Evolutionary conservation across 2,329 filamentous ascomycete species (phyloP), one percentile per base, ranked within the genome.

Genomic region (Diplodia scrobiculata): DNA sequence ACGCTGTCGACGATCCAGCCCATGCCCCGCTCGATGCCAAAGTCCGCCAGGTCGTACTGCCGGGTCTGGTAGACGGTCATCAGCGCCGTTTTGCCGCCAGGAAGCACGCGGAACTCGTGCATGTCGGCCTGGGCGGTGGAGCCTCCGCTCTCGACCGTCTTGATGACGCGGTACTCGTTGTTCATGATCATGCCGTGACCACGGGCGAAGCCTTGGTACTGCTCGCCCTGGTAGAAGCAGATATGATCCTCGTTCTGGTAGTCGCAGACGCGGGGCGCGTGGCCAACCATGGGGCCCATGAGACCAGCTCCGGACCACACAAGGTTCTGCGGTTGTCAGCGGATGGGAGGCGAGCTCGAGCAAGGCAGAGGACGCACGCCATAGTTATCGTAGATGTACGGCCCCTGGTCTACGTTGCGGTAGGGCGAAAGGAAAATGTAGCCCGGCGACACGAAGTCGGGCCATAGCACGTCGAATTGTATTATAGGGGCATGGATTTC

Each of bases 181-280:
- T 84, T 79, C 80, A 84, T 79, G 66, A 84, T 84, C 25, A 84
- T 75, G 48, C 81, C 82, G 75, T 83, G 81, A 5, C 82, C 82
- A 50, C 81, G 77, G 32, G 81, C 82, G 66, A 82, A 84, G 32
- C 82, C 82, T 63, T 81, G 80, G 67, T 83, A 80, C 68, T 84
- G 82, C 64, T 79, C 77, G 38, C 82, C 82, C 67, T 83, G 79
- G 72, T 82, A 84, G 72, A 81, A 84, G 71, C 82, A 84, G n/a
- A 84, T 70, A 68, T 84, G 82, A 54, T 81, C 76, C 66, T 74
- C 73, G 14, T 79, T 81, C 27, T 81, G 76, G 74, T 83, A 84
- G 51, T 76, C 70, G 71, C 82, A 84, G 36, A 82, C 80, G 67
- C 81, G 80, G 66, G 81, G 78, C 64, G 79, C 78, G 70, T 84